These are phyloP conservation scores for Suillus spraguei DNA, from an alignment of 768 basidiomycete genomes.

Conservation along the genomic window DNA sequence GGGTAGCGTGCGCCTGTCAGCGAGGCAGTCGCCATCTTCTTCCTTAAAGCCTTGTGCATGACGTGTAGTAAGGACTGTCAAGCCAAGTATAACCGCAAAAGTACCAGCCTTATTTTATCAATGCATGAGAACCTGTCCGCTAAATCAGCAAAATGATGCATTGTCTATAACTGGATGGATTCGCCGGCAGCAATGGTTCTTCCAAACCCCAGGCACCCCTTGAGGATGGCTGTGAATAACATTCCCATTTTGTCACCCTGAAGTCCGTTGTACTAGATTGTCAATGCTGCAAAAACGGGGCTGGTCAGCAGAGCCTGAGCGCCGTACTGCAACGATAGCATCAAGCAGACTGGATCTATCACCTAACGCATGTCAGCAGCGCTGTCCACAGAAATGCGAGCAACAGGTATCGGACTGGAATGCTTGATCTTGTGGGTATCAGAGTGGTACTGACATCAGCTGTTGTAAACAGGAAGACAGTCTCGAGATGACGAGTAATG, in stretches of 20 bases:
- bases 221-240: constrained; percentile 39
- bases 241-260: constrained; percentile 40
- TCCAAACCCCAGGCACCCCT: constrained; percentile 39
- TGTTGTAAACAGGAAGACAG: too few species aligned
- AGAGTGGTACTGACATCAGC: too few species aligned
- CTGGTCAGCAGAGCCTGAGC: constrained; percentile 35
- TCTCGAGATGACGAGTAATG: too few species aligned
- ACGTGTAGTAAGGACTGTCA: constrained; percentile 46
- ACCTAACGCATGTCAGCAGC: constrained; percentile 38
- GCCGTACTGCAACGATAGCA: constrained; percentile 34
- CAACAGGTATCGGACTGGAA: constrained; percentile 44
- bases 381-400: constrained; percentile 35
- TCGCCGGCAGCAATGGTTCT: constrained; percentile 40
- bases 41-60: constrained; percentile 54
- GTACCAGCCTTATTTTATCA: constrained; percentile 22
- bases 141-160: constrained; percentile 13
- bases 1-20: constrained; percentile 45
- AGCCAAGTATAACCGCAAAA: constrained; percentile 37
- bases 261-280: constrained; percentile 41
- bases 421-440: constrained; percentile 29
- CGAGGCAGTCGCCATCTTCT: constrained; percentile 41
- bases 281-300: constrained; percentile 25
- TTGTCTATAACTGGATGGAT: background rate
- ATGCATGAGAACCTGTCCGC: constrained; percentile 24
- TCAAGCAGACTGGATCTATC: constrained; percentile 33